These are phyloP conservation scores for Areca catechu DNA, from an alignment of 176 grass and related monocot genomes.

Conservation along the genomic window DNA sequence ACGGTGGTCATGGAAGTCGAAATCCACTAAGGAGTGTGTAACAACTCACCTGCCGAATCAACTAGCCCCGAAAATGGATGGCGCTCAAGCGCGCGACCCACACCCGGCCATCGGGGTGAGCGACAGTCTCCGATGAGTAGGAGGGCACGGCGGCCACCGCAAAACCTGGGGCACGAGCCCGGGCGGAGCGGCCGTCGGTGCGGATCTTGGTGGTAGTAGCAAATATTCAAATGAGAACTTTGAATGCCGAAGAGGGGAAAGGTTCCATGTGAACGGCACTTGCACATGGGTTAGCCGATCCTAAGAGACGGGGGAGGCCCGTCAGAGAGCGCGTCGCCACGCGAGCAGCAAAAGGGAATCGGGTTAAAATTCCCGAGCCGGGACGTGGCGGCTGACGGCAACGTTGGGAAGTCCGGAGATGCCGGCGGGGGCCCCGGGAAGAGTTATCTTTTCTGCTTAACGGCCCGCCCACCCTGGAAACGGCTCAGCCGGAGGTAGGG, in stretches of 20 bases:
- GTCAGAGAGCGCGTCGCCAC: too few relatives aligned
- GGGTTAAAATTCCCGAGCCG: too few relatives aligned
- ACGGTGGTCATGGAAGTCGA: constrained; percentile 24
- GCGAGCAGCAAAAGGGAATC: too few relatives aligned
- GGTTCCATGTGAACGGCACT: constrained; percentile 81
- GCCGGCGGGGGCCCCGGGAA: too few relatives aligned
- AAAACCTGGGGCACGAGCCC: constrained; percentile 61
- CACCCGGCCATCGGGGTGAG: too few relatives aligned
- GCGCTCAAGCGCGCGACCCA: too few relatives aligned
- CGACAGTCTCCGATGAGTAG: constrained; percentile 35
- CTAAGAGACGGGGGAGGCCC: constrained; percentile 61
- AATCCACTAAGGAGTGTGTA: constrained; percentile 1
- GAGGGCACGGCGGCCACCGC: constrained; percentile 50
- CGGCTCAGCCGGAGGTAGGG: constrained; percentile 50
- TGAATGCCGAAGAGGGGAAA: constrained; percentile 78
- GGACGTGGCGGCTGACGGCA: too few relatives aligned
- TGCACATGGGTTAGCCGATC: constrained; percentile 74
- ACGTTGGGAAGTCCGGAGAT: too few relatives aligned
- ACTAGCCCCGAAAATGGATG: constrained; percentile 34
- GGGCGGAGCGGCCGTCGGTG: constrained; percentile 48
- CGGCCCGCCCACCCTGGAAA: too few relatives aligned
- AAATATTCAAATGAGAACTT: constrained; percentile 90
- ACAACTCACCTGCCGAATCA: constrained; percentile 34
- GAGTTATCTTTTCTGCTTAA: too few relatives aligned
- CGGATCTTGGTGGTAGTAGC: constrained; percentile 78